phyloP scores from a whole-genome alignment of 2,329 filamentous ascomycete genomes.

The Allantophomopsis cytisporea region DNA sequence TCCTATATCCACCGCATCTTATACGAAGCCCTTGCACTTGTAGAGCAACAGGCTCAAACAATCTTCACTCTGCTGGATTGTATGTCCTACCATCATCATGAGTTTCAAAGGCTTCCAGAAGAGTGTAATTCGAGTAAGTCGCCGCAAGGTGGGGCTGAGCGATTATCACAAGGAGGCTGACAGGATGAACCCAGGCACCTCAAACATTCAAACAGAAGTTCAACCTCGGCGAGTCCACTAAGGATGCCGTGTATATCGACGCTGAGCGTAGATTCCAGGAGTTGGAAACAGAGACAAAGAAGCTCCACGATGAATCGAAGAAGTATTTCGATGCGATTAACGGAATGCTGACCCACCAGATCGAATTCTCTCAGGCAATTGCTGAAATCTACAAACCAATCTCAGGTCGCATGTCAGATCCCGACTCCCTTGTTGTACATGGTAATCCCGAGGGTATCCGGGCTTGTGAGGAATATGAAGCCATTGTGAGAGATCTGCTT shows the following conservation, averaged over 20 bases:
- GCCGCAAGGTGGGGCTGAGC: not conserved
- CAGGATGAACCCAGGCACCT: slow-evolving; percentile 45
- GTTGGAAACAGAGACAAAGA: slow-evolving; percentile 91
- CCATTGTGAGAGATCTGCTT: slow-evolving; percentile 79
- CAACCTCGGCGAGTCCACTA: slow-evolving; percentile 90
- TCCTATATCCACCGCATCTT: too few species aligned
- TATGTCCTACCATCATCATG: slow-evolving; percentile 36
- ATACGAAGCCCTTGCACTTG: too few species aligned
- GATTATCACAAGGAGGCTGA: slow-evolving; percentile 1
- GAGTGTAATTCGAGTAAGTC: slow-evolving; percentile 66
- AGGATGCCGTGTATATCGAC: slow-evolving; percentile 89
- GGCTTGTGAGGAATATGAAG: slow-evolving; percentile 93
- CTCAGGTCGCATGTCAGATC: slow-evolving; percentile 88
- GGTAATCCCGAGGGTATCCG: slow-evolving; percentile 87
- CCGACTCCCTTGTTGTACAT: slow-evolving; percentile 65
- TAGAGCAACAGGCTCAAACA: too few species aligned
- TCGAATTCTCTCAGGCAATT: slow-evolving; percentile 94
- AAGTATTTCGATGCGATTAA: slow-evolving; percentile 98
- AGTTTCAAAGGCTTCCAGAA: slow-evolving; percentile 96
- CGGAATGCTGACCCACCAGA: slow-evolving; percentile 93
- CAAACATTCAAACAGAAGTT: slow-evolving; percentile 86
- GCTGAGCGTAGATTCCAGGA: slow-evolving; percentile 89
- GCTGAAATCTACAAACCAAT: slow-evolving; percentile 97
- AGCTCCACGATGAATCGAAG: slow-evolving; percentile 88
- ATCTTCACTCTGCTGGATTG: too few species aligned